A percentile compares a stretch with the other conserved stretches of the same genome.
Evolutionary conservation across 306 rosid genomes (phyloP).

Genomic region (Cercis canadensis): DNA sequence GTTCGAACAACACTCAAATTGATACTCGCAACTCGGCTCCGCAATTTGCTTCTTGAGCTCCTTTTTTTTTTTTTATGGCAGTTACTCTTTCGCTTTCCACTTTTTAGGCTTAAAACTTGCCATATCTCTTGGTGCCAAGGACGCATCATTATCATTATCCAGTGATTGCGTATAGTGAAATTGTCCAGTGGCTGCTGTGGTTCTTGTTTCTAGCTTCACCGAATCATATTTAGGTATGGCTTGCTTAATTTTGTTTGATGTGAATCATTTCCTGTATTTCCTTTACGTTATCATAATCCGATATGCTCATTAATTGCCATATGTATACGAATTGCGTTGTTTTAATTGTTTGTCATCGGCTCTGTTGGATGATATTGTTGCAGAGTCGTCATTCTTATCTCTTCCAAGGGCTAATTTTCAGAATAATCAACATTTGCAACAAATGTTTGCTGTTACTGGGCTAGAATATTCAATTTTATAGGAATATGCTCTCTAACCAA

Average conservation of each 20-base stretch:
- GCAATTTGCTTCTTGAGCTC: not conserved
- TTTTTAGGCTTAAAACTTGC: not conserved
- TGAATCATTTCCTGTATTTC: slow-evolving; percentile 6
- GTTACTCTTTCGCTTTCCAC: not conserved
- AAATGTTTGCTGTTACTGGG: slow-evolving; percentile 29
- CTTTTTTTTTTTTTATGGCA: not conserved
- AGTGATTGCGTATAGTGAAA: not conserved
- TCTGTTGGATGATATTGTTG: slow-evolving; percentile 21
- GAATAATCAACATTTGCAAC: not conserved
- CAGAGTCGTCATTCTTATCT: slow-evolving; percentile 33
- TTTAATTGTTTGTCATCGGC: not conserved
- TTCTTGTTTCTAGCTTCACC: slow-evolving; percentile 21
- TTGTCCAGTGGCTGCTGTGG: not conserved
- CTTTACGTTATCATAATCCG: not conserved
- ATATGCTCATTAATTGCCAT: not conserved
- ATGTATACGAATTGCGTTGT: not conserved
- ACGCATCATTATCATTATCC: not conserved
- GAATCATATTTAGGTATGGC: slow-evolving; percentile 24
- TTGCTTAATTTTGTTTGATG: slow-evolving; percentile 16
- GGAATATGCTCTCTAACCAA: slow-evolving; percentile 32
- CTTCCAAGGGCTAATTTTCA: slow-evolving; percentile 14
- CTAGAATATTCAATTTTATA: slow-evolving; percentile 18
- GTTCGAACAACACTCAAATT: not conserved
- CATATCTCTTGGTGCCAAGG: slow-evolving; percentile 2
- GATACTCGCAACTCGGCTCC: not conserved